Conservation (phyloP, 176 grass and related monocot species). For the Pontederia paniculata region DNA sequence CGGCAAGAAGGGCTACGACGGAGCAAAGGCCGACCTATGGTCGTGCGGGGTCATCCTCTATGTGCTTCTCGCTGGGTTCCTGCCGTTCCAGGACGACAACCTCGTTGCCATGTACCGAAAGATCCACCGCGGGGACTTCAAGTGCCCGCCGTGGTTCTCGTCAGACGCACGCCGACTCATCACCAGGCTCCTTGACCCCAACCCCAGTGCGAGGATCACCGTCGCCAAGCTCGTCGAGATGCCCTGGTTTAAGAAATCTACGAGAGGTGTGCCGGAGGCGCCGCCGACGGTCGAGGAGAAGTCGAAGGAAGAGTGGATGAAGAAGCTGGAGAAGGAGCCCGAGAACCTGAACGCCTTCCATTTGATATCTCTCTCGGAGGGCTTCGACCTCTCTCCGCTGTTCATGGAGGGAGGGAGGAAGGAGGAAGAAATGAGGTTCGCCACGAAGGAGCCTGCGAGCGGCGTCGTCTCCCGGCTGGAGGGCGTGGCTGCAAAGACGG, state of each 20-base stretch:
- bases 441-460: constrained; percentile 12
- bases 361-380: constrained; percentile 12
- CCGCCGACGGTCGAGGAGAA: not conserved
- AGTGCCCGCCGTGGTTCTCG: constrained; percentile 20
- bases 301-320: not conserved
- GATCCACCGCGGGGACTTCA: constrained; percentile 12
- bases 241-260: constrained; percentile 13
- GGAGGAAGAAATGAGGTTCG: constrained; percentile 10
- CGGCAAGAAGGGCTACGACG: constrained; percentile 18
- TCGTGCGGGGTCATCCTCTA: constrained; percentile 17
- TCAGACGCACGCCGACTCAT: constrained; percentile 7
- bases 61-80: constrained; percentile 12
- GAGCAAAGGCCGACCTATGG: constrained; percentile 12
- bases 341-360: constrained; percentile 15
- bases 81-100: constrained; percentile 19
- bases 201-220: constrained; percentile 13
- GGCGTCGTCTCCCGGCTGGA: constrained; percentile 10
- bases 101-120: constrained; percentile 17
- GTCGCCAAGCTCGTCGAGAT: constrained; percentile 4
- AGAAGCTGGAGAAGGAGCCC: constrained; percentile 13
- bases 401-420: not conserved
- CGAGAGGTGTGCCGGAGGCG: not conserved
- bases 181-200: constrained; percentile 17
- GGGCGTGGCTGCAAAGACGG: not conserved
- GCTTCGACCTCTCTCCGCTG: constrained; percentile 16